Evolutionary conservation across 139 green algal genomes (phyloP), one percentile per base, ranked within the genome.

Genomic region (Tetraselmis chui): DNA sequence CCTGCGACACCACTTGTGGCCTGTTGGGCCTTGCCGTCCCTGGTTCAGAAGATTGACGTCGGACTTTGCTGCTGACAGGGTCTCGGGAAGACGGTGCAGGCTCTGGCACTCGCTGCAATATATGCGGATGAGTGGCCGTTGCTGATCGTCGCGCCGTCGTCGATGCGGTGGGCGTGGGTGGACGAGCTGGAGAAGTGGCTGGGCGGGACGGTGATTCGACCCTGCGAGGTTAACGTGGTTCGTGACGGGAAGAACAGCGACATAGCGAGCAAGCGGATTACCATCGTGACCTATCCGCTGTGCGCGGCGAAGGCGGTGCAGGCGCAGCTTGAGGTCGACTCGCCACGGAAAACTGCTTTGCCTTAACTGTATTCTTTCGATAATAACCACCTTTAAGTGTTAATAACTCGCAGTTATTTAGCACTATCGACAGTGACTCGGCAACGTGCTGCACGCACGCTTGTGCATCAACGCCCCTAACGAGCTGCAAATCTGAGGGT

Each of bases 11-110:
- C n/a, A n/a, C n/a, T n/a, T n/a, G n/a, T n/a, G n/a, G n/a, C n/a
- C n/a, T n/a, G n/a, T n/a, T n/a, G n/a, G n/a, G n/a, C n/a, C n/a
- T n/a, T n/a, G n/a, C n/a, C n/a, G n/a, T n/a, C n/a, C n/a, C n/a
- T n/a, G n/a, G n/a, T n/a, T n/a, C n/a, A n/a, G n/a, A n/a, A n/a
- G n/a, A n/a, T n/a, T n/a, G n/a, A n/a, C n/a, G n/a, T n/a, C n/a
- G n/a, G n/a, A n/a, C n/a, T n/a, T n/a, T n/a, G n/a, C 45, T 67
- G 45, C 45, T 67, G 45, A 67, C 45, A 96, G 93, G 95, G 95
- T 0, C 92, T 98, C 32, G 95, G 95, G 76, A 98, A 98, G 86
- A 97, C 94, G 2, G 87, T 98, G 22, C 81, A 84, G 18, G 87
- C 85, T 2, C 85, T 92, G 28, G 87, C 88, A 22, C 11, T 89